A percentile compares a stretch with the other conserved stretches of the same genome.
phyloP scores from a whole-genome alignment of 2,329 filamentous ascomycete genomes.

The Eurotiales sp. region DNA sequence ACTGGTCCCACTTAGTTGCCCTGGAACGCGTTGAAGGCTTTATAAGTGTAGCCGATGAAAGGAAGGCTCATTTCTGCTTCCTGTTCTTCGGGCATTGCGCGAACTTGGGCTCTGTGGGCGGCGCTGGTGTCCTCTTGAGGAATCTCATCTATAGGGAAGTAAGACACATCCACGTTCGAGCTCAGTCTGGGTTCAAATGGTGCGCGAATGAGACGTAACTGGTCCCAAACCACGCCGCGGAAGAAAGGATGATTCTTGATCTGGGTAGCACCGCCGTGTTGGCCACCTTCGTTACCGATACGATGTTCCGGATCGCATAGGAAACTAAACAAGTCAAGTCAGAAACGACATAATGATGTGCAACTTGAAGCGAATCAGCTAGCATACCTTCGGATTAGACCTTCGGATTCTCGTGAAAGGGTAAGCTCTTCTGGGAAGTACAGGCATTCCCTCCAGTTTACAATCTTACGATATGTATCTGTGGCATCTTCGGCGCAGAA shows the following conservation, averaged over 20 bases:
- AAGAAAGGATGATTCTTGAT: constrained; percentile 96
- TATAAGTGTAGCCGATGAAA: constrained; percentile 96
- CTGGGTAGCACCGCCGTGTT: constrained; percentile 72
- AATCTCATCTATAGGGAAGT: constrained; percentile 98
- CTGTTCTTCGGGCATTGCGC: constrained; percentile 69
- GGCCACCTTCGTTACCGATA: constrained; percentile 64
- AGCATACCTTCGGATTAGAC: constrained; percentile 78
- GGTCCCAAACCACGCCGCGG: constrained; percentile 92
- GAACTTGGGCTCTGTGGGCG: constrained; percentile 76
- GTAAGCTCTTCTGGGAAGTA: constrained; percentile 97
- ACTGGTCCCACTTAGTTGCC: constrained; percentile 24
- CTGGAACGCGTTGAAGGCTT: constrained; percentile 77
- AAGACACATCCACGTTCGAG: constrained; percentile 92
- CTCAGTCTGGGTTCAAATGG: constrained; percentile 93
- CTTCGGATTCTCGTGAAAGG: constrained; percentile 81
- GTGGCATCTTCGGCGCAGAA: constrained; percentile 98
- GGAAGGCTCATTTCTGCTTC: constrained; percentile 93
- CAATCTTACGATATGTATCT: constrained; percentile 98
- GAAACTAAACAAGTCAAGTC: constrained; percentile 56
- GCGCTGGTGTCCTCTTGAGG: constrained; percentile 93
- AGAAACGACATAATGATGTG: constrained; percentile 16
- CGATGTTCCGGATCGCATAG: constrained; percentile 93
- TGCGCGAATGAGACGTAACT: constrained; percentile 84
- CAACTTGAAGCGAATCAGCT: constrained; percentile 1
- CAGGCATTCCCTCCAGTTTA: constrained; percentile 93